Base-by-base conservation (phyloP, 352 stramenopile species). In the Phytophthora colocasiae region DNA sequence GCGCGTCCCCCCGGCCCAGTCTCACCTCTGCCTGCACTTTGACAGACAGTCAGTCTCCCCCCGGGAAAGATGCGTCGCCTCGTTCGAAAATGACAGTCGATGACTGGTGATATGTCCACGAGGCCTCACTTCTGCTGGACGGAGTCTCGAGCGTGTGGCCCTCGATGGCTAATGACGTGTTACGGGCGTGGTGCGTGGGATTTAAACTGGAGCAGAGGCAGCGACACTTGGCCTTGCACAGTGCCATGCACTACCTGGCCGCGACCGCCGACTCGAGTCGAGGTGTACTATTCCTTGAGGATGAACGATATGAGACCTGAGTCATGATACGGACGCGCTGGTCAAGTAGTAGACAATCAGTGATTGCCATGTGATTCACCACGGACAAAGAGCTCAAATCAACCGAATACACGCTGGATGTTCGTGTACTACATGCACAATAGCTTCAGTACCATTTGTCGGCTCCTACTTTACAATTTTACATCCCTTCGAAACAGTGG, bases 221-320 rank as follows among this genome's bases (percentile, higher is more conserved):
- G 31, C 31, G 31, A 36, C 31, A 36, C 31, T 14, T 4, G 31
- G 31, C 8, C 31, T 36, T 36, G 31, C 22, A 22, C 22, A 22
- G 22, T 22, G 22, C 22, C 1, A 22, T 22, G 22, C 31, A 36
- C 9, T 36, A 36, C 22, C 19, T 7, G 19, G 43, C 22, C 32
- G 50, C 22, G 31, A 41, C 44, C 32, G 15, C 24, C 34, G n/a
- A n/a, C n/a, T n/a, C n/a, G 29, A 22, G 26, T 27, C 24, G 26
- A 24, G 24, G 12, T 15, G 31, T 36, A 36, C 31, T 32, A 32
- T 49, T 64, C 24, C 26, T 70, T 70, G 62, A 70, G 38, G 31
- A 57, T 51, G 55, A 49, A 32, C 36, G 54, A 71, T 71, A 46
- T 71, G 46, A 70, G 55, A 65, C 48, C 56, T 69, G 46, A 70